These are phyloP conservation scores for Pleurotus citrinopileatus DNA, from an alignment of 768 basidiomycete genomes.

Conservation along the genomic window DNA sequence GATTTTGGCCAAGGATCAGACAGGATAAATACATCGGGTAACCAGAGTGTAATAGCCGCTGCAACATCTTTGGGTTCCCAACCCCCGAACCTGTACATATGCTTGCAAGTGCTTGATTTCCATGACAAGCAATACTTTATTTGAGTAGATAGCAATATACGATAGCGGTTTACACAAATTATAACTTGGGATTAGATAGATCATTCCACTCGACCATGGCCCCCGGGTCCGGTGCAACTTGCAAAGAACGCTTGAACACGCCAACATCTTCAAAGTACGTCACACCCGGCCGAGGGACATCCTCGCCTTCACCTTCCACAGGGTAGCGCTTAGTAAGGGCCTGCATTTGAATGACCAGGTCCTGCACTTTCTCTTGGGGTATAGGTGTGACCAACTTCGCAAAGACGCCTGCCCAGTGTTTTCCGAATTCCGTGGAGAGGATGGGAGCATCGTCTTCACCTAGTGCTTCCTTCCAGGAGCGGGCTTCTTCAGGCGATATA, in stretches of 20 bases:
- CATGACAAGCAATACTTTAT: not conserved
- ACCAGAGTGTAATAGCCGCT: too few relatives aligned
- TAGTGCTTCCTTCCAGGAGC: constrained; percentile 47
- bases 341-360: constrained; percentile 54
- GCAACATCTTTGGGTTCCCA: too few relatives aligned
- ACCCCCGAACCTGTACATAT: too few relatives aligned
- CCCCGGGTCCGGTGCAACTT: constrained; percentile 51
- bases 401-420: constrained; percentile 57
- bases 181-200: constrained; percentile 59
- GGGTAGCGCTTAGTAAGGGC: constrained; percentile 56
- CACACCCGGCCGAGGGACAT: constrained; percentile 42
- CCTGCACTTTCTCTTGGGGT: constrained; percentile 35
- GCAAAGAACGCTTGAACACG: constrained; percentile 61
- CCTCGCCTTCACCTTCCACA: constrained; percentile 48
- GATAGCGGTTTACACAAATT: constrained; percentile 14
- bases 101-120: too few relatives aligned
- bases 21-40: constrained; percentile 12
- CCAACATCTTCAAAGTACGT: constrained; percentile 64
- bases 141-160: not conserved
- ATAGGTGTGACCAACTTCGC: constrained; percentile 15
- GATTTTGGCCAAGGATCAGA: constrained; percentile 52
- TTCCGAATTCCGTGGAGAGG: constrained; percentile 49
- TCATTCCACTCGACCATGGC: constrained; percentile 77
- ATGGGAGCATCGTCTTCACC: constrained; percentile 56
- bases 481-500: constrained; percentile 44